These are phyloP conservation scores for Tephrocybe sp. DNA, from an alignment of 768 basidiomycete species.

Conservation along the genomic window DNA sequence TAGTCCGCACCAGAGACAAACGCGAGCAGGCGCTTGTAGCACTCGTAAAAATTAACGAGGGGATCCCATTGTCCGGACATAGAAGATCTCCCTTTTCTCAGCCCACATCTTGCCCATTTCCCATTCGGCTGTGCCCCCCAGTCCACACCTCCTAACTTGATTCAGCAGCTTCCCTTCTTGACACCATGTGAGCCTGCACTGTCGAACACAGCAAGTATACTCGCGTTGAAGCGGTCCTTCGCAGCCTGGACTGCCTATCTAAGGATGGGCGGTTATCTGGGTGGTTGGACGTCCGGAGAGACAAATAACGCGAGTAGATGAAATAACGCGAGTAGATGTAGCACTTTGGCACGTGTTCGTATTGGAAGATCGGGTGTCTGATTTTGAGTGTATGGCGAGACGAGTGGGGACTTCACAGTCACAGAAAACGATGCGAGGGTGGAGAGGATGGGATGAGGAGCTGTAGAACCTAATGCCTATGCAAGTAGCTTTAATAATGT, in stretches of 20 bases:
- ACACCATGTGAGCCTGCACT: slow-evolving; percentile 72
- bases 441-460: slow-evolving; percentile 68
- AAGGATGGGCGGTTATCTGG: slow-evolving; percentile 63
- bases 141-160: slow-evolving; percentile 84
- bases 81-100: slow-evolving; percentile 93
- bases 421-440: slow-evolving; percentile 45
- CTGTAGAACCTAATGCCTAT: slow-evolving; percentile 45
- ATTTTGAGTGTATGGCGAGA: background rate
- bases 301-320: no score
- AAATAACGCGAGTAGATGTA: slow-evolving; percentile 73
- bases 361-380: slow-evolving; percentile 32
- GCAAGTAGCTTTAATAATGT: slow-evolving; percentile 59
- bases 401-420: background rate
- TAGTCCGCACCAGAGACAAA: slow-evolving; percentile 20
- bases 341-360: slow-evolving; percentile 57
- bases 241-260: slow-evolving; percentile 68
- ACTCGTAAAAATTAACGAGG: slow-evolving; percentile 75
- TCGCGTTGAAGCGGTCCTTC: slow-evolving; percentile 86
- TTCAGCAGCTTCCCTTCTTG: slow-evolving; percentile 71
- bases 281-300: slow-evolving; percentile 65
- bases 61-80: slow-evolving; percentile 82
- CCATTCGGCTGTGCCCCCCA: slow-evolving; percentile 54
- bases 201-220: slow-evolving; percentile 85
- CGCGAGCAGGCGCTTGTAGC: background rate
- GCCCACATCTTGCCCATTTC: slow-evolving; percentile 95